These are phyloP conservation scores for Globisporangium carolinianum DNA, from an alignment of 352 stramenopile species.

Conservation along the genomic window DNA sequence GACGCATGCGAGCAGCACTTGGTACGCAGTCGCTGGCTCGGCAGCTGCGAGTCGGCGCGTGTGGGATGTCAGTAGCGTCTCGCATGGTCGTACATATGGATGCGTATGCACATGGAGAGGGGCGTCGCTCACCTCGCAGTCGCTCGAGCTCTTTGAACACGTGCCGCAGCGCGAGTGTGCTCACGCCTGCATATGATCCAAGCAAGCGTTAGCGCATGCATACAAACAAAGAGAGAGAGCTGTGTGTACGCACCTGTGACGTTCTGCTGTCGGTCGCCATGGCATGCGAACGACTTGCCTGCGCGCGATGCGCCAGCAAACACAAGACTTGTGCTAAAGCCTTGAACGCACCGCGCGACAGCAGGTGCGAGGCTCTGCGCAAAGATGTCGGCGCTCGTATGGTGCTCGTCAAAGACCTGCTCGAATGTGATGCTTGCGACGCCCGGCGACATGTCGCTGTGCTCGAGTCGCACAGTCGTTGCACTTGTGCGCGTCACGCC, in stretches of 20 bases:
- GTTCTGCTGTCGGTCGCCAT: constrained; percentile 26
- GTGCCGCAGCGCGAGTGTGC: constrained; percentile 28
- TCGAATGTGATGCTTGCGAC: constrained; percentile 77
- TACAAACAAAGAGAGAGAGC: not conserved
- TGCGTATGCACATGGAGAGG: not conserved
- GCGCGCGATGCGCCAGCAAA: constrained; percentile 30
- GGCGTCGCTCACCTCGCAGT: constrained; percentile 12
- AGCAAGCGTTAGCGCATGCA: not conserved
- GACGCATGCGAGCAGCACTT: constrained; percentile 15
- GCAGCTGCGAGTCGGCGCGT: not conserved
- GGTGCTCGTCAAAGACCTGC: constrained; percentile 45
- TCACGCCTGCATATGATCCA: constrained; percentile 13
- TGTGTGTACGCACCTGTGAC: constrained; percentile 6
- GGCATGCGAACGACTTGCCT: constrained; percentile 60
- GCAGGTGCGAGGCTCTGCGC: constrained; percentile 24
- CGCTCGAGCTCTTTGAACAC: constrained; percentile 19
- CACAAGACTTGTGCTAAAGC: constrained; percentile 34
- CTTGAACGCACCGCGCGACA: constrained; percentile 21
- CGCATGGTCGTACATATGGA: not conserved
- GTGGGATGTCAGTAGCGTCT: not conserved
- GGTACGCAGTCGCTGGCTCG: not conserved
- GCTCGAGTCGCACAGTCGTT: constrained; percentile 58
- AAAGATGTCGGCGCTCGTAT: constrained; percentile 38
- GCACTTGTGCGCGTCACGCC: constrained; percentile 55
- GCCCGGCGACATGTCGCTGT: constrained; percentile 69